Percentiles rank a stretch among this genome's conserved stretches.
Evolutionary conservation across 441 rosid species (phyloP).

Genomic region (Jatropha podagrica): DNA sequence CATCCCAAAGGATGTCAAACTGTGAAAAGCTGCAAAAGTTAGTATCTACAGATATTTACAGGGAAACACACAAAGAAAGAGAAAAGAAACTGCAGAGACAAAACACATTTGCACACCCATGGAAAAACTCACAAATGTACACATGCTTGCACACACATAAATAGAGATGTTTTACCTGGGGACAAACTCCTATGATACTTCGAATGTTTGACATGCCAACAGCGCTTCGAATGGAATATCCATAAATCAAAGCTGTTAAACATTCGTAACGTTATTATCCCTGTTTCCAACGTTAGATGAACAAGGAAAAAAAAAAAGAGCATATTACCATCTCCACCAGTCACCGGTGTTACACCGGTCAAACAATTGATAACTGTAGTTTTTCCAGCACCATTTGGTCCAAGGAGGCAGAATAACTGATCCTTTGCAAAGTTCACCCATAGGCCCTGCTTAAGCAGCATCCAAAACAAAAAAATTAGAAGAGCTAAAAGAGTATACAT

Average conservation of each 20-base stretch:
- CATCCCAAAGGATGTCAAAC: constrained; percentile 98
- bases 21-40: constrained; percentile 29
- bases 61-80: background rate
- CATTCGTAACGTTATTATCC: constrained; percentile 16
- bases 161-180: constrained; percentile 57
- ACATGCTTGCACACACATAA: background rate
- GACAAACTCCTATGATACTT: constrained; percentile 87
- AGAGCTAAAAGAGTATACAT: background rate
- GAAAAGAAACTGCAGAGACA: background rate
- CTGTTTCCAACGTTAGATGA: background rate
- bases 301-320: constrained; percentile 16
- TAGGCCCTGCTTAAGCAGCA: constrained; percentile 50
- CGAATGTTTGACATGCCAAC: constrained; percentile 87
- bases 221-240: constrained; percentile 69
- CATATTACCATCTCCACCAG: constrained; percentile 78
- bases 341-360: constrained; percentile 85
- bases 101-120: background rate
- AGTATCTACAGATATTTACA: constrained; percentile 12
- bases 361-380: constrained; percentile 88
- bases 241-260: constrained; percentile 70
- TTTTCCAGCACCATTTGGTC: constrained; percentile 98
- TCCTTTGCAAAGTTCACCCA: constrained; percentile 84
- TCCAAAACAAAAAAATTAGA: background rate
- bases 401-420: constrained; percentile 94
- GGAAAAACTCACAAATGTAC: background rate